Conservation (phyloP, 163 green algal species). For the Scenedesmus sp. region DNA sequence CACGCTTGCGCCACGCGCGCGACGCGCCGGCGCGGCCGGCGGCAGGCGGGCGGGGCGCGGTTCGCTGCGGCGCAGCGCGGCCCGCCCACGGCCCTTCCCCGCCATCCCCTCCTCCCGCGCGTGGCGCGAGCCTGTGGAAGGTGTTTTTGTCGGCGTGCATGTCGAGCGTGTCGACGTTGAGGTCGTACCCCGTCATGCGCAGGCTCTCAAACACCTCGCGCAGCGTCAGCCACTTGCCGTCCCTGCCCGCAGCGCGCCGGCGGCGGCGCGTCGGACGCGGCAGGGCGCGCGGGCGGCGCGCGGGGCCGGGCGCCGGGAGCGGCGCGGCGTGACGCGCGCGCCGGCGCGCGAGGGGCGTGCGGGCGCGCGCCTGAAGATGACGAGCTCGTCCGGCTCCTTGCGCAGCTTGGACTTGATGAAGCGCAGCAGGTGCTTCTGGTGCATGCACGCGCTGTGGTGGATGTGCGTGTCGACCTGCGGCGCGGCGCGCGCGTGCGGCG, state of each 20-base stretch:
- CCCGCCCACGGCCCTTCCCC: too few relatives aligned
- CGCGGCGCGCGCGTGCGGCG: too few relatives aligned
- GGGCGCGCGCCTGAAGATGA: constrained; percentile 72
- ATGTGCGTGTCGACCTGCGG: constrained; percentile 98
- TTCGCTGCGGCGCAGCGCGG: too few relatives aligned
- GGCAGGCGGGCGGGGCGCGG: too few relatives aligned
- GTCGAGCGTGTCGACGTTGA: constrained; percentile 99
- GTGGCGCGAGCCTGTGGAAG: constrained; percentile 92
- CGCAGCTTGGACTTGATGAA: constrained; percentile 99
- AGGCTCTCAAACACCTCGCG: constrained; percentile 97
- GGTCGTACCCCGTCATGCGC: constrained; percentile 94
- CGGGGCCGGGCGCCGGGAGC: too few relatives aligned
- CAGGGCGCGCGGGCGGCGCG: too few relatives aligned
- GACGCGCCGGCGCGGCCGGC: too few relatives aligned
- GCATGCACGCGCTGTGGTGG: constrained; percentile 98
- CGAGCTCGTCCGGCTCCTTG: constrained; percentile 89
- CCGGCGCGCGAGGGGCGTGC: too few relatives aligned
- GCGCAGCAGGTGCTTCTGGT: constrained; percentile 99
- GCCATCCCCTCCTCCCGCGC: too few relatives aligned
- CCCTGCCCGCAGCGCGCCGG: constrained; percentile 62
- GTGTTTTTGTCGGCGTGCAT: constrained; percentile 99
- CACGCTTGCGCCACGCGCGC: too few relatives aligned
- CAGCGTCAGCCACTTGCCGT: constrained; percentile 99
- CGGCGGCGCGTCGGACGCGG: too few relatives aligned
- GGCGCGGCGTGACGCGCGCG: too few relatives aligned